phyloP scores from a whole-genome alignment of 768 basidiomycete species.

The Termitomyces sp. region DNA sequence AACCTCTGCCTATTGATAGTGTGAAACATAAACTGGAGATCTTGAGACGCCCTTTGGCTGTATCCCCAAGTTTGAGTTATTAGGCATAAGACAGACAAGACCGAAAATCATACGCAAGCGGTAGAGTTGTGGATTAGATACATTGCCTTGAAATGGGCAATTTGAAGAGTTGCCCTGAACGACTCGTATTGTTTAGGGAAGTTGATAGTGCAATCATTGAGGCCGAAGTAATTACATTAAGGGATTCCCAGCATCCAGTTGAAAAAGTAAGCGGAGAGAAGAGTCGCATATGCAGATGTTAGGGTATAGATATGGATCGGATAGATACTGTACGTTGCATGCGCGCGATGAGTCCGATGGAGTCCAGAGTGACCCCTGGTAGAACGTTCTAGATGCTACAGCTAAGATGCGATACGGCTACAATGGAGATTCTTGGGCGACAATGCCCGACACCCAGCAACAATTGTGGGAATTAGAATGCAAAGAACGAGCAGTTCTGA shows the following conservation, averaged over 20 bases:
- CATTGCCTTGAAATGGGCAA: not conserved
- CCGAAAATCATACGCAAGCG: not conserved
- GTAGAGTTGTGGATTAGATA: not conserved
- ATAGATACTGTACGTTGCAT: not conserved
- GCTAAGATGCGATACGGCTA: not conserved
- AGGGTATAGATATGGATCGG: not conserved
- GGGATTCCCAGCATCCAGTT: not conserved
- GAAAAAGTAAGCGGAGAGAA: not conserved
- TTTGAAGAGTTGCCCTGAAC: not conserved
- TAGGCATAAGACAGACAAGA: not conserved
- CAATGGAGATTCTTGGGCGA: constrained; percentile 1
- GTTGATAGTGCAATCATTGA: not conserved
- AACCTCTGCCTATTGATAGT: not conserved
- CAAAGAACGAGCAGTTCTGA: not conserved
- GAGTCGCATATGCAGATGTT: not conserved
- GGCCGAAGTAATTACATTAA: not conserved
- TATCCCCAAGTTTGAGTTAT: not conserved
- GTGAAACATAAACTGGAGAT: too few relatives aligned
- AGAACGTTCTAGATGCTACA: not conserved
- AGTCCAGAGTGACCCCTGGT: not conserved
- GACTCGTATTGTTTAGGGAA: too few relatives aligned
- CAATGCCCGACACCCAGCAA: constrained; percentile 8
- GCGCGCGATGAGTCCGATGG: not conserved
- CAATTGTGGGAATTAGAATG: not conserved
- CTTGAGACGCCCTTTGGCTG: not conserved